Evolutionary conservation across 257 asterid species (phyloP).

Genomic region (Pogostemon cablin): DNA sequence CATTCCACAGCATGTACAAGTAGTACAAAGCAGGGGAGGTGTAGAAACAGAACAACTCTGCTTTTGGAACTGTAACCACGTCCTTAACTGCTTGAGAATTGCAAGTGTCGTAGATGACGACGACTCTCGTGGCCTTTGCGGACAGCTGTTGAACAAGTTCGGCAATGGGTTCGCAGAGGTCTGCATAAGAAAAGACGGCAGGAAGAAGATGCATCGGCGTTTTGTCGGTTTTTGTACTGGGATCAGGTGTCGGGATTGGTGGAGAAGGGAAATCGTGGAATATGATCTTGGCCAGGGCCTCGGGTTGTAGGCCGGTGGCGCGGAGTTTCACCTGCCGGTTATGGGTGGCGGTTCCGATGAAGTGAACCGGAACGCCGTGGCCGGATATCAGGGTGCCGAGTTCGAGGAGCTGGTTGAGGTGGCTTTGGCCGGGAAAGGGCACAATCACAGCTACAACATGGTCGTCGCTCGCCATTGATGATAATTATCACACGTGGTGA

Average conservation of each 20-base stretch:
- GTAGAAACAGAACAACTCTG: too few relatives aligned
- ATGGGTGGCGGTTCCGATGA: neutral
- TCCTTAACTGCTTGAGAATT: too few relatives aligned
- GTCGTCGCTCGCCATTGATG: neutral
- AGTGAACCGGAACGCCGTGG: neutral
- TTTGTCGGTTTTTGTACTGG: neutral
- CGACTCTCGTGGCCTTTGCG: too few relatives aligned
- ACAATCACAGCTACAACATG: neutral
- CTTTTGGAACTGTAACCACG: too few relatives aligned
- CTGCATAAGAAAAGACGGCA: neutral
- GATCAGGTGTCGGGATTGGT: neutral
- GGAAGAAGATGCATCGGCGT: neutral
- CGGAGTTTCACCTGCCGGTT: neutral
- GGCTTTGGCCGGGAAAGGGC: neutral
- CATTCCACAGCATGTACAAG: too few relatives aligned
- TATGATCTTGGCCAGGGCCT: neutral
- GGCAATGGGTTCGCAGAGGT: too few relatives aligned
- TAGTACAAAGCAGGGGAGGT: too few relatives aligned
- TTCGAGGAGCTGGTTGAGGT: conserved; percentile 13
- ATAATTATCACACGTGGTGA: too few relatives aligned
- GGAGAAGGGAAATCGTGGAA: neutral
- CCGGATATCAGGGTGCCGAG: neutral
- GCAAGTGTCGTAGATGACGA: too few relatives aligned
- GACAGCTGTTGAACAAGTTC: too few relatives aligned
- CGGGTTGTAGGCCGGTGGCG: neutral